phyloP scores from a whole-genome alignment of 352 stramenopile genomes.

The Phytophthora capsici region DNA sequence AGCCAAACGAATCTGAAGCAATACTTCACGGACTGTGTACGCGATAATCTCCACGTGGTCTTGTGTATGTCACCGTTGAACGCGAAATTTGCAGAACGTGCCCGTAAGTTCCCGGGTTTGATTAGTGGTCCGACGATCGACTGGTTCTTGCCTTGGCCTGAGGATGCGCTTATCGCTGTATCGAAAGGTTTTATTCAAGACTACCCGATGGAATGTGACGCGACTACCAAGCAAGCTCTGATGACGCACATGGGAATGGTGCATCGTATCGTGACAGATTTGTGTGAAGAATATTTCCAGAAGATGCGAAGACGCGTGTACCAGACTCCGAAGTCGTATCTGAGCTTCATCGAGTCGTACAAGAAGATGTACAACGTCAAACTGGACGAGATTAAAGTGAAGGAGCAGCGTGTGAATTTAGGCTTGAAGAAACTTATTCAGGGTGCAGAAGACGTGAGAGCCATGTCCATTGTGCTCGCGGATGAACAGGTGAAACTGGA shows the following conservation, averaged over 20 bases:
- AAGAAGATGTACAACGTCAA: slow-evolving; percentile 97
- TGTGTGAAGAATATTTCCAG: slow-evolving; percentile 98
- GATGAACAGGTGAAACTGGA: slow-evolving; percentile 97
- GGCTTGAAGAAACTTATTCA: slow-evolving; percentile 98
- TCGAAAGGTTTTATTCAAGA: slow-evolving; percentile 97
- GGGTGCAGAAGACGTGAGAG: slow-evolving; percentile 96
- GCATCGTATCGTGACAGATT: slow-evolving; percentile 96
- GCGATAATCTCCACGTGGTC: slow-evolving; percentile 98
- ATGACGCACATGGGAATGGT: slow-evolving; percentile 99
- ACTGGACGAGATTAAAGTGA: slow-evolving; percentile 95
- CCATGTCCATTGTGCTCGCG: slow-evolving; percentile 97
- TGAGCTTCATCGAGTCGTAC: slow-evolving; percentile 98
- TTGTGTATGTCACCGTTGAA: slow-evolving; percentile 99
- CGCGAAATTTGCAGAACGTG: slow-evolving; percentile 96
- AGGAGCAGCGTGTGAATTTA: slow-evolving; percentile 97
- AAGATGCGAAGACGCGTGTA: slow-evolving; percentile 98
- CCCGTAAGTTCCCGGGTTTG: slow-evolving; percentile 97
- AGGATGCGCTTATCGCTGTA: slow-evolving; percentile 97
- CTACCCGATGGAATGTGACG: slow-evolving; percentile 95
- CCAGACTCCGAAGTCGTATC: slow-evolving; percentile 98
- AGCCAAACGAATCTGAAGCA: slow-evolving; percentile 97
- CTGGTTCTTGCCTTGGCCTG: slow-evolving; percentile 99
- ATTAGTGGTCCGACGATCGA: slow-evolving; percentile 98
- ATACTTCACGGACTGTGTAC: slow-evolving; percentile 98
- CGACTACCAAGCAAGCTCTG: slow-evolving; percentile 83